phyloP scores from a whole-genome alignment of 2,329 filamentous ascomycete genomes.

The Ceratocystis cacaofunesta region DNA sequence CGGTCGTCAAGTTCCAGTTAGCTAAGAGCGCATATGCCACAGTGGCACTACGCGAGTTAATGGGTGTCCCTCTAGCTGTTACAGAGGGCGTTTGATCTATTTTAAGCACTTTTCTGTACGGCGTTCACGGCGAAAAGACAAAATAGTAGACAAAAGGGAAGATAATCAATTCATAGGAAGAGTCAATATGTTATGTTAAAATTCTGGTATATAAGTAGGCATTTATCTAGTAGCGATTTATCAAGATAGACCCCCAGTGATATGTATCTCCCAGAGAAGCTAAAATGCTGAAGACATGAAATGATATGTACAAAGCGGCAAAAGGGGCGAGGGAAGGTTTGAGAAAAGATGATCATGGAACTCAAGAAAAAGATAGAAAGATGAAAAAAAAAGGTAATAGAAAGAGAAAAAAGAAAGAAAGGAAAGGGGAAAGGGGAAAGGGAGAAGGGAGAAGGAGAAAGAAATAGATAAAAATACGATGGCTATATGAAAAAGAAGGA shows the following conservation, averaged over 20 bases:
- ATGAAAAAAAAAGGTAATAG: not conserved
- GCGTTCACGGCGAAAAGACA: not conserved
- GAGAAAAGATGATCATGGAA: not conserved
- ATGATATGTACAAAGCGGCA: conserved; percentile 14
- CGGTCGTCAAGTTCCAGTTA: conserved; percentile 60
- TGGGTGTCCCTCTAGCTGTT: conserved; percentile 29
- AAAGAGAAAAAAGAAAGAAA: conserved; percentile 1
- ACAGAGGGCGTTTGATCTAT: not conserved
- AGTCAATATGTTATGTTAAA: not conserved
- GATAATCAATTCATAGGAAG: not conserved
- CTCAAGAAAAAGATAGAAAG: not conserved
- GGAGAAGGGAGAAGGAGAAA: not conserved
- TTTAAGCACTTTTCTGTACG: not conserved
- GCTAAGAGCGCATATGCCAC: conserved; percentile 73
- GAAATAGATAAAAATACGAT: conserved; percentile 1
- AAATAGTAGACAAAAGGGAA: not conserved
- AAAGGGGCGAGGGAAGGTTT: not conserved
- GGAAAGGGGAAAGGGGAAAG: not conserved
- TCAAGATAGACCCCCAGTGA: conserved; percentile 1
- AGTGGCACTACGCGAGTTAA: conserved; percentile 66
- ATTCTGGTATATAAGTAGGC: not conserved
- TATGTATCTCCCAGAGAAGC: not conserved
- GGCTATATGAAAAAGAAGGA: not conserved
- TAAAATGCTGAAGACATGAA: conserved; percentile 3
- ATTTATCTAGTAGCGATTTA: conserved; percentile 3